Percentiles rank a stretch among this genome's conserved stretches.
These are phyloP conservation scores for Apiospora rasikravindrae DNA, from an alignment of 2,329 filamentous ascomycete species.

Conservation along the genomic window DNA sequence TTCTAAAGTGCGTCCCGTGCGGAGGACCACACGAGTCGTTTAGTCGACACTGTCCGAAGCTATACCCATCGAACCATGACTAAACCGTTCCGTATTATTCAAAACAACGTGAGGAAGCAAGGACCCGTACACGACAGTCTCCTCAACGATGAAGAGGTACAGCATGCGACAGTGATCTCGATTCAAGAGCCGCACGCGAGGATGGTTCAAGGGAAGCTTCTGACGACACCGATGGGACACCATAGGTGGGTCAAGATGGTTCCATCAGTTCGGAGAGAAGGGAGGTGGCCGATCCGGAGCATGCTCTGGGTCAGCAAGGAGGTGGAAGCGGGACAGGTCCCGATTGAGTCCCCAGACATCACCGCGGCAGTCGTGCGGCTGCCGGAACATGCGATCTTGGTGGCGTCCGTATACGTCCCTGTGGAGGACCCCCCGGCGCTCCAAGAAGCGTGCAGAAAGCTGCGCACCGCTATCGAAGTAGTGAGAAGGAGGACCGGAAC, in stretches of 20 bases:
- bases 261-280: conserved; percentile 7
- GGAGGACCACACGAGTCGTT: background rate
- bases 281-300: conserved; percentile 4
- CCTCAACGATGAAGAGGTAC: conserved; percentile 2
- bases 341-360: background rate
- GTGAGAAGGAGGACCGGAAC: background rate
- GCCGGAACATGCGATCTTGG: background rate
- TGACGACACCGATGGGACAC: too few species aligned
- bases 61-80: background rate
- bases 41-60: background rate
- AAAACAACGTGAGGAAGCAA: background rate
- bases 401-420: background rate
- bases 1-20: background rate
- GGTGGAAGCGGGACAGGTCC: conserved; percentile 8
- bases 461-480: background rate
- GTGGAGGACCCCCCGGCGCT: background rate
- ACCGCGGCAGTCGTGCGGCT: conserved; percentile 8
- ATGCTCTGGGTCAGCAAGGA: conserved; percentile 10
- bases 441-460: background rate
- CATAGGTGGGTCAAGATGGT: conserved; percentile 7
- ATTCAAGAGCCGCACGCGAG: background rate
- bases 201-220: too few species aligned
- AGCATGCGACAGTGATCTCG: background rate
- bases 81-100: background rate
- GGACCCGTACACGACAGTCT: conserved; percentile 4